Evolutionary conservation across 2,329 filamentous ascomycete species (phyloP).

Genomic region (Elsinoe arachidis): DNA sequence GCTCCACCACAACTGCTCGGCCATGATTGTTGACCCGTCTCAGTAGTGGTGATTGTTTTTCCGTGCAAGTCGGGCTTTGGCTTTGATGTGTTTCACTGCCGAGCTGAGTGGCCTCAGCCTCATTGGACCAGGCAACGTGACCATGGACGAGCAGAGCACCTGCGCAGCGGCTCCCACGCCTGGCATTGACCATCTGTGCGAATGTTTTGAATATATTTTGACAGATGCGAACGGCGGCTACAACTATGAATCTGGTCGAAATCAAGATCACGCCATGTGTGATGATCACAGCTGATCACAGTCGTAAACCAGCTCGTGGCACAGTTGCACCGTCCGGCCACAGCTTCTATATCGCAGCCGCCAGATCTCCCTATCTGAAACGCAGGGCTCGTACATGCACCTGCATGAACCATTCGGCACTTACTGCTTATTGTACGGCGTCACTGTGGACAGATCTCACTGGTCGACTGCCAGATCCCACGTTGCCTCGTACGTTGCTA

Average conservation of each 20-base stretch:
- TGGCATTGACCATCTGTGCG: too few species aligned
- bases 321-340: not conserved
- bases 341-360: not conserved
- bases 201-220: too few species aligned
- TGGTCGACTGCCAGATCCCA: not conserved
- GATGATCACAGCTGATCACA: not conserved
- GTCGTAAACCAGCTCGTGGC: not conserved
- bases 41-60: too few species aligned
- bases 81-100: not conserved
- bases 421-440: not conserved
- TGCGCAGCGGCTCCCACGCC: too few species aligned
- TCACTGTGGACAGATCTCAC: not conserved
- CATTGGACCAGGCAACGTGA: not conserved
- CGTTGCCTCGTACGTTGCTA: not conserved
- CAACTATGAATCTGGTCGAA: too few species aligned
- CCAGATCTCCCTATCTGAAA: constrained; percentile 2
- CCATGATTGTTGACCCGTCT: not conserved
- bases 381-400: not conserved
- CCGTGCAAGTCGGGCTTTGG: not conserved
- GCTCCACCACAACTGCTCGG: too few species aligned
- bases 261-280: too few species aligned
- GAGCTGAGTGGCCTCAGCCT: constrained; percentile 1
- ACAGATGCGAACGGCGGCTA: too few species aligned
- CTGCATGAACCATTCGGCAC: not conserved
- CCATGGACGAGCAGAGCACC: not conserved